Percentiles rank a stretch among this genome's conserved stretches.
phyloP scores from a whole-genome alignment of 805 yeast genomes.

The Millerozyma miso region DNA sequence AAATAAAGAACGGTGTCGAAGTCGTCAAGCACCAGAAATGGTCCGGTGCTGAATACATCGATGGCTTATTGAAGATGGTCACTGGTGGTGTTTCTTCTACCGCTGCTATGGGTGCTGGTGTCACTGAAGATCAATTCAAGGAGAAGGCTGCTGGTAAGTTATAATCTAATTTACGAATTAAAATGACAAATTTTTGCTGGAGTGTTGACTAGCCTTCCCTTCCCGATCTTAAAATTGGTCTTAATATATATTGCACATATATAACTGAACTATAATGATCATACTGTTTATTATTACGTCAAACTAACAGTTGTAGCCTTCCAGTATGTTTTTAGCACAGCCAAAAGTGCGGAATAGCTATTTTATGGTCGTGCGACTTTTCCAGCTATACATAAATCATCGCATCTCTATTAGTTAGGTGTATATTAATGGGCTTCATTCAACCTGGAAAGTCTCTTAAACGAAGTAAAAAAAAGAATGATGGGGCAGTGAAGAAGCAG shows the following conservation, averaged over 20 bases:
- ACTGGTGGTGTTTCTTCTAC: constrained; percentile 94
- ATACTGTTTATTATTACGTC: too few species aligned
- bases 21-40: constrained; percentile 97
- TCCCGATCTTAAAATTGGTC: background rate
- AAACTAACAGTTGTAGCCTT: too few species aligned
- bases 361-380: too few species aligned
- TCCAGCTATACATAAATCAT: too few species aligned
- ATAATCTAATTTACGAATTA: background rate
- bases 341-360: too few species aligned
- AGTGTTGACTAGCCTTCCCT: background rate
- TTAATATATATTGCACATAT: background rate
- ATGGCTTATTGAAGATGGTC: constrained; percentile 80
- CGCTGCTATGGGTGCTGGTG: constrained; percentile 98
- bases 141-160: constrained; percentile 16
- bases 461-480: constrained; percentile 3
- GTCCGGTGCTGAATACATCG: constrained; percentile 98
- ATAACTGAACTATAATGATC: background rate
- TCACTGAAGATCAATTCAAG: constrained; percentile 94
- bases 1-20: constrained; percentile 85
- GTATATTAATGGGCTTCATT: constrained; percentile 22
- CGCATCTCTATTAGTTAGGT: background rate
- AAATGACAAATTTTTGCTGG: background rate
- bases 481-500: background rate
- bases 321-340: too few species aligned
- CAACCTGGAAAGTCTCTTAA: constrained; percentile 20